Percentiles rank a stretch among this genome's conserved stretches.
phyloP scores from a whole-genome alignment of 352 stramenopile species.

The Pythium pectinolyticum region DNA sequence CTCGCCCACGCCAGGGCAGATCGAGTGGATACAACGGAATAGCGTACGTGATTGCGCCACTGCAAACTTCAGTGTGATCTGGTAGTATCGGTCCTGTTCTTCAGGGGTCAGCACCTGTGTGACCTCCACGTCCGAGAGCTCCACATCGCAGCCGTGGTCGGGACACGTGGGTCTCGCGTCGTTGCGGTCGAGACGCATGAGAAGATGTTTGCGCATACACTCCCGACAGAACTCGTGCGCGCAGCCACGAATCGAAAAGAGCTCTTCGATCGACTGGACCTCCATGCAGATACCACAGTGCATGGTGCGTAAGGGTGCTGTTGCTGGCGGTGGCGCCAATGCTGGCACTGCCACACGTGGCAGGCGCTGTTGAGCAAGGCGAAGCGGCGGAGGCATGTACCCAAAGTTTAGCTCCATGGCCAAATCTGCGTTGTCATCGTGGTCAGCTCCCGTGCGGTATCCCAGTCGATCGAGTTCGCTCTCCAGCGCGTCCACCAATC shows the following conservation, averaged over 20 bases:
- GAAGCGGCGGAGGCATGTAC: too few relatives aligned
- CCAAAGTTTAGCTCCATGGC: conserved; percentile 2
- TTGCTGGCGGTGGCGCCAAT: too few relatives aligned
- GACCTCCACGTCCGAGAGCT: conserved; percentile 6
- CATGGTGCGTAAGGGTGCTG: background rate
- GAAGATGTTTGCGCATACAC: conserved; percentile 1
- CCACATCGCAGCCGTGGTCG: background rate
- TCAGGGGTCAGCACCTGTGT: conserved; percentile 5
- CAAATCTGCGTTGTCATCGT: background rate
- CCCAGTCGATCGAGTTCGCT: background rate
- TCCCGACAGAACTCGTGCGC: conserved; percentile 13
- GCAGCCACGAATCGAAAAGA: conserved; percentile 7
- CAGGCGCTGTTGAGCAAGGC: too few relatives aligned
- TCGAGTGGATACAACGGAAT: conserved; percentile 3
- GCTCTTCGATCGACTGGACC: conserved; percentile 4
- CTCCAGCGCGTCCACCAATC: background rate
- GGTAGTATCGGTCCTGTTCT: conserved; percentile 17
- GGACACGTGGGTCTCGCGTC: conserved; percentile 1
- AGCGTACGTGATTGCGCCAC: background rate
- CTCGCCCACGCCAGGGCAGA: conserved; percentile 9
- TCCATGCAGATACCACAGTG: conserved; percentile 19
- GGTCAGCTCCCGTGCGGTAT: background rate
- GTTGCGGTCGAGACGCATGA: background rate
- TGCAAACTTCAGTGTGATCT: background rate
- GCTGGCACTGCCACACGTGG: too few relatives aligned